Percentiles rank a stretch among this genome's conserved stretches.
Conservation (phyloP, 495 filamentous ascomycete genomes). For the Chaetomium tenue region DNA sequence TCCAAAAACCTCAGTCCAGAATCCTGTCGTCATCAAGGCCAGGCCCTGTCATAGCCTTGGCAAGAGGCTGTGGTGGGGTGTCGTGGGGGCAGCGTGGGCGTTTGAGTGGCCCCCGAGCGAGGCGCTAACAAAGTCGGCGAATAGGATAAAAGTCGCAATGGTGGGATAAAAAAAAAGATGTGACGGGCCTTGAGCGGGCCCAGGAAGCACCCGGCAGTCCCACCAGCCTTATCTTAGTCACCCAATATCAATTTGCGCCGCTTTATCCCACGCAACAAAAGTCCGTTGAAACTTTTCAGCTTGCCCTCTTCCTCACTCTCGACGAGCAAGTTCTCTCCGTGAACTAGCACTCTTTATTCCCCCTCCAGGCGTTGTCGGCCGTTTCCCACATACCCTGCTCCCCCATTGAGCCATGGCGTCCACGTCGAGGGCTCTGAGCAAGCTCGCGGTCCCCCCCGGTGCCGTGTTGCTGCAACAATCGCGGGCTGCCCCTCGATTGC, state of each 20-base stretch:
- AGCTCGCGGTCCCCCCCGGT: conserved; percentile 33
- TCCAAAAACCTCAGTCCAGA: conserved; percentile 8
- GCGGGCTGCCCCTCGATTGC: conserved; percentile 30
- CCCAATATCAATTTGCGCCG: conserved; percentile 21
- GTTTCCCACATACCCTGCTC: conserved; percentile 17
- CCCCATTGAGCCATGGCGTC: conserved; percentile 39
- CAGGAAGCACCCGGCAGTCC: conserved; percentile 18
- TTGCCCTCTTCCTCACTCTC: neutral
- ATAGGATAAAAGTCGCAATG: conserved; percentile 22
- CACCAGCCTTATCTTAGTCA: conserved; percentile 24
- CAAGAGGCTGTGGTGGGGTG: conserved; percentile 4
- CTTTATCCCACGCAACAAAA: conserved; percentile 16
- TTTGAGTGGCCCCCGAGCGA: conserved; percentile 12
- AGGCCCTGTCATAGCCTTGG: conserved; percentile 12
- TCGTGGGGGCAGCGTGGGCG: conserved; percentile 14
- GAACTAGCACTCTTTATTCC: neutral
- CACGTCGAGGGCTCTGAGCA: conserved; percentile 36
- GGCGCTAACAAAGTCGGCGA: conserved; percentile 15
- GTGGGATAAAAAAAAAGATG: conserved; percentile 16
- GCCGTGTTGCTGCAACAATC: conserved; percentile 28
- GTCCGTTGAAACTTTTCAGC: conserved; percentile 3
- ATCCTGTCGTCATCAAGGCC: conserved; percentile 21
- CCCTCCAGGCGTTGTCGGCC: conserved; percentile 8
- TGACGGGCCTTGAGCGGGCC: conserved; percentile 16
- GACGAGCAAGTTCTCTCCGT: neutral